Percentiles rank a stretch among this genome's conserved stretches.
Conservation (phyloP, 2,329 filamentous ascomycete species). For the Diaporthe sp. region DNA sequence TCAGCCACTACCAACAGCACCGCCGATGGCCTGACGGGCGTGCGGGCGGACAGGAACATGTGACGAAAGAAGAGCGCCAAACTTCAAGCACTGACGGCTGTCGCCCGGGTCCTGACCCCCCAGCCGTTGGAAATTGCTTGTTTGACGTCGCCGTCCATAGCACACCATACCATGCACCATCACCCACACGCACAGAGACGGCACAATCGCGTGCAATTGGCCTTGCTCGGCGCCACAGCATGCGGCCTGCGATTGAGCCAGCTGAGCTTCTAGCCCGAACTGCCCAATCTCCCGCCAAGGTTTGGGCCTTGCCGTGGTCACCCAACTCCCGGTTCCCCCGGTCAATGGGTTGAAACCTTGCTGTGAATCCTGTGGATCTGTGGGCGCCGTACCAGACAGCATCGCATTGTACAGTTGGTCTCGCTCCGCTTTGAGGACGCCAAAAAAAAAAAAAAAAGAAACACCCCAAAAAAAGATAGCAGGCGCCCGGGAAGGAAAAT, state of each 20-base stretch:
- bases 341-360: conserved; percentile 26
- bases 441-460: conserved; percentile 10
- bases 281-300: conserved; percentile 21
- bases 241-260: conserved; percentile 3
- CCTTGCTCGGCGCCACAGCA: conserved; percentile 13
- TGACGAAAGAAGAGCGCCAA: background rate
- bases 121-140: conserved; percentile 17
- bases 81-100: conserved; percentile 2
- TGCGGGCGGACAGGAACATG: background rate
- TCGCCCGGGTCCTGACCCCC: conserved; percentile 4
- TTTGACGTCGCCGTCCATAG: background rate
- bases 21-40: conserved; percentile 5
- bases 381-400: conserved; percentile 1
- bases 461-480: conserved; percentile 23
- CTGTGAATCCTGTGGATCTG: conserved; percentile 22
- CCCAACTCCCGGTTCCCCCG: conserved; percentile 23
- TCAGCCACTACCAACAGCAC: background rate
- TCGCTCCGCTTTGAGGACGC: conserved; percentile 6
- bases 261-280: conserved; percentile 23
- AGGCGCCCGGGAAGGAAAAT: conserved; percentile 22
- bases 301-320: conserved; percentile 10
- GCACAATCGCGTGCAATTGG: background rate
- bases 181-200: background rate
- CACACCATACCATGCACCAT: conserved; percentile 1
- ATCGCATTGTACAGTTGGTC: conserved; percentile 18